Conservation (phyloP, 2,329 filamentous ascomycete species). For the Myriangium duriaei region DNA sequence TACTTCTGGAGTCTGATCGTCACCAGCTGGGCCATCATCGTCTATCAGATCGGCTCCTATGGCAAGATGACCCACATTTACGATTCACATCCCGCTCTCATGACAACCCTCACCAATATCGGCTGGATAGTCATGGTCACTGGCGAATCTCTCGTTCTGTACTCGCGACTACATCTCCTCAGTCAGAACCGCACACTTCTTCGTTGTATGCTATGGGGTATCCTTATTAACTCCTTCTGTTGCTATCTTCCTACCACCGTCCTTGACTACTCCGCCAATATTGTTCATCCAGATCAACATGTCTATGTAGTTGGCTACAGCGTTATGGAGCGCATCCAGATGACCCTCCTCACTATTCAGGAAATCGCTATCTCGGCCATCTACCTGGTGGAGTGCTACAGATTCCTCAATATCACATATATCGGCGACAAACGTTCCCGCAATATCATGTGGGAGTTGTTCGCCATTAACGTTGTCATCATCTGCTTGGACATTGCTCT, state of each 20-base stretch:
- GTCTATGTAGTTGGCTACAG: slow-evolving; percentile 26
- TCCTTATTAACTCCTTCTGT: slow-evolving; percentile 41
- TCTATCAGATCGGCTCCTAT: slow-evolving; percentile 36
- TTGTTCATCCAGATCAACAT: slow-evolving; percentile 12
- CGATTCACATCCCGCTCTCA: slow-evolving; percentile 17
- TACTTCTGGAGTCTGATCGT: slow-evolving; percentile 40
- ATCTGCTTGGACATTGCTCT: slow-evolving; percentile 26
- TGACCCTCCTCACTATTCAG: slow-evolving; percentile 31
- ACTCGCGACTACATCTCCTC: slow-evolving; percentile 50
- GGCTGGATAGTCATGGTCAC: slow-evolving; percentile 49
- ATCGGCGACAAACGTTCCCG: slow-evolving; percentile 13
- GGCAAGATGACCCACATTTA: slow-evolving; percentile 30
- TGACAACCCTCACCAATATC: slow-evolving; percentile 34
- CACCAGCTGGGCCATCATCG: slow-evolving; percentile 32
- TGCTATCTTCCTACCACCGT: slow-evolving; percentile 43
- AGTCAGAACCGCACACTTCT: slow-evolving; percentile 36
- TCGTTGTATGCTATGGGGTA: slow-evolving; percentile 42
- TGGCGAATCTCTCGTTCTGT: slow-evolving; percentile 49
- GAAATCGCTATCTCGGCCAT: slow-evolving; percentile 23
- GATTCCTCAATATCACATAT: slow-evolving; percentile 9
- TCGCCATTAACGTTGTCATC: slow-evolving; percentile 27
- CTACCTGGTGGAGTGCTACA: slow-evolving; percentile 18
- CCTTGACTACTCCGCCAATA: slow-evolving; percentile 42
- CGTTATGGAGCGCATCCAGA: slow-evolving; percentile 34
- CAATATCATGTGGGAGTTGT: slow-evolving; percentile 24